These are phyloP conservation scores for Diospyros lotus DNA, from an alignment of 148 eudicot species.

Conservation along the genomic window DNA sequence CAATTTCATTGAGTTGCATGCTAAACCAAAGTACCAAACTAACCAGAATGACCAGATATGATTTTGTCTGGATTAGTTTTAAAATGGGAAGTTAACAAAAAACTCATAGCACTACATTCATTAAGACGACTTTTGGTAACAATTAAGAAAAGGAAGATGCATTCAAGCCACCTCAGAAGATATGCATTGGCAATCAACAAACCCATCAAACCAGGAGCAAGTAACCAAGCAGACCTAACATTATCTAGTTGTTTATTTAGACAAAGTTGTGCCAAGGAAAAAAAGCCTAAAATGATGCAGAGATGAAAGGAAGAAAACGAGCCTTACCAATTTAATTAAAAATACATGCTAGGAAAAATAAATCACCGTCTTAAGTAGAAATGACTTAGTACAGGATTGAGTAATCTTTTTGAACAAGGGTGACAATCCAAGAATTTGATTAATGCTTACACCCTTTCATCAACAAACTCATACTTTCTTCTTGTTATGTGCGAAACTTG, in stretches of 20 bases:
- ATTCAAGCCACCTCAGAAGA: background rate
- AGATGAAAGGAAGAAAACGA: background rate
- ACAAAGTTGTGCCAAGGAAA: background rate
- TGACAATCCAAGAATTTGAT: no score
- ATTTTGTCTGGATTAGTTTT: background rate
- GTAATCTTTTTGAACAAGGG: background rate
- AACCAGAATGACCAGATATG: background rate
- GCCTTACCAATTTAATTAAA: background rate
- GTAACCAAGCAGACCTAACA: background rate
- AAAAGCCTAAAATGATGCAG: background rate
- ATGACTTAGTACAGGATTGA: background rate
- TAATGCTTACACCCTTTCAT: no score
- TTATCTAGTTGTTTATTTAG: background rate
- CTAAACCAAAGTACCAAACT: background rate
- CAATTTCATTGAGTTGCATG: conserved; percentile 1
- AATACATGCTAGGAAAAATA: background rate
- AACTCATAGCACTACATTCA: background rate
- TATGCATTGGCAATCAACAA: background rate
- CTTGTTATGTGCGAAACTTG: no score
- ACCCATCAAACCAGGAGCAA: background rate
- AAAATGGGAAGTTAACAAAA: background rate
- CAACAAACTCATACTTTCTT: no score
- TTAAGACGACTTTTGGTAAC: background rate
- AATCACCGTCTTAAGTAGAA: background rate
- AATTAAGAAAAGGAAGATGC: background rate